These are phyloP conservation scores for Malus hybrid DNA, from an alignment of 331 rosid species.

Conservation along the genomic window DNA sequence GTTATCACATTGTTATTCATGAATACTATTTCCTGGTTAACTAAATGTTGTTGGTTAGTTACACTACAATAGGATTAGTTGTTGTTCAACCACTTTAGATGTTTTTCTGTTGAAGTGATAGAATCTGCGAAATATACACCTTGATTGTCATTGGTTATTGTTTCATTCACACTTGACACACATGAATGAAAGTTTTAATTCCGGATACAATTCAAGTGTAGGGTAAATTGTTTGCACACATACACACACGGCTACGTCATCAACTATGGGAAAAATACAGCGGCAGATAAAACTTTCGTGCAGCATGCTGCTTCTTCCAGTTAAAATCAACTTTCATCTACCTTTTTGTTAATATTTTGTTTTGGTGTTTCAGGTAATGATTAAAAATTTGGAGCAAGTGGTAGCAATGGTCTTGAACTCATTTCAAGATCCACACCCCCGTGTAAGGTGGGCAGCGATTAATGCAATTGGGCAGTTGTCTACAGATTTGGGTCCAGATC, in stretches of 20 bases:
- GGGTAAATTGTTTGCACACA: background rate
- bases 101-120: background rate
- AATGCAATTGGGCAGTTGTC: conserved; percentile 95
- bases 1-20: background rate
- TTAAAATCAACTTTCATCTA: background rate
- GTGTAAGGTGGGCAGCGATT: conserved; percentile 99
- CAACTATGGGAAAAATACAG: background rate
- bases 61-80: background rate
- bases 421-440: conserved; percentile 90
- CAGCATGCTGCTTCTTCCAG: background rate
- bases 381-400: conserved; percentile 87
- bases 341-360: background rate
- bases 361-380: conserved; percentile 60
- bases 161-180: background rate
- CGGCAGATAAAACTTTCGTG: background rate
- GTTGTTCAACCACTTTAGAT: background rate
- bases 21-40: background rate
- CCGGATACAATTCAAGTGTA: background rate
- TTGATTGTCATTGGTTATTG: background rate
- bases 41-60: background rate
- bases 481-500: conserved; percentile 95
- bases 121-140: background rate
- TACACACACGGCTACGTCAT: background rate
- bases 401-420: conserved; percentile 94
- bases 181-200: background rate